phyloP scores from a whole-genome alignment of 352 stramenopile genomes.

The Globisporangium perplexum region DNA sequence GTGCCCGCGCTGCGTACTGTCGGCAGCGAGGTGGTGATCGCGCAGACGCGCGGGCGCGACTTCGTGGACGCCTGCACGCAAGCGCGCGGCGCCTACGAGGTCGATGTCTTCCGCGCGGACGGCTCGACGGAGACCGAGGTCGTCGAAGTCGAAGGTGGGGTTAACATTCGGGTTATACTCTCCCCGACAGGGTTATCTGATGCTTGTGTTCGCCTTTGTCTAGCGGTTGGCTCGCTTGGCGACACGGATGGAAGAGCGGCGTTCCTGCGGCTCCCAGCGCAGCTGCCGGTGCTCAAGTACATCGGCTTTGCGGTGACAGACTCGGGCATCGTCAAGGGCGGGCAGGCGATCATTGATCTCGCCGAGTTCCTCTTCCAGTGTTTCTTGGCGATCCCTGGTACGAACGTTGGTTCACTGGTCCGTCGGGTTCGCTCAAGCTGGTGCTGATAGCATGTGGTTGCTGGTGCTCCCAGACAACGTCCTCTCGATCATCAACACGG shows the following conservation, averaged over 20 bases:
- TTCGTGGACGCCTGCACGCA: slow-evolving; percentile 22
- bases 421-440: no score
- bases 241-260: slow-evolving; percentile 12
- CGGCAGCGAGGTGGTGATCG: slow-evolving; percentile 21
- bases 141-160: slow-evolving; percentile 7
- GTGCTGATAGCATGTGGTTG: no score
- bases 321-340: slow-evolving; percentile 18
- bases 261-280: slow-evolving; percentile 22
- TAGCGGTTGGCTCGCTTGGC: slow-evolving; percentile 24
- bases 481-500: slow-evolving; percentile 76
- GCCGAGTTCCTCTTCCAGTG: slow-evolving; percentile 40
- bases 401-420: slow-evolving; percentile 1
- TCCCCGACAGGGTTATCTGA: background rate
- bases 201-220: no score
- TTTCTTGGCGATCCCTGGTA: slow-evolving; percentile 28
- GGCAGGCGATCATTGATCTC: slow-evolving; percentile 39
- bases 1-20: slow-evolving; percentile 21
- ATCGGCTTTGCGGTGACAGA: slow-evolving; percentile 47
- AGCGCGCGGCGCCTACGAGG: slow-evolving; percentile 19
- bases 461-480: slow-evolving; percentile 19
- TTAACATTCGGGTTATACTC: background rate
- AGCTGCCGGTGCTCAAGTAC: slow-evolving; percentile 21
- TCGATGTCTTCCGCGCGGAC: slow-evolving; percentile 26
- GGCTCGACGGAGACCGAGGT: slow-evolving; percentile 16
- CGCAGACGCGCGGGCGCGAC: slow-evolving; percentile 24